A percentile compares a stretch with the other conserved stretches of the same genome.
Evolutionary conservation across 2,329 filamentous ascomycete species (phyloP).

Genomic region (Apiospora malaysiana): DNA sequence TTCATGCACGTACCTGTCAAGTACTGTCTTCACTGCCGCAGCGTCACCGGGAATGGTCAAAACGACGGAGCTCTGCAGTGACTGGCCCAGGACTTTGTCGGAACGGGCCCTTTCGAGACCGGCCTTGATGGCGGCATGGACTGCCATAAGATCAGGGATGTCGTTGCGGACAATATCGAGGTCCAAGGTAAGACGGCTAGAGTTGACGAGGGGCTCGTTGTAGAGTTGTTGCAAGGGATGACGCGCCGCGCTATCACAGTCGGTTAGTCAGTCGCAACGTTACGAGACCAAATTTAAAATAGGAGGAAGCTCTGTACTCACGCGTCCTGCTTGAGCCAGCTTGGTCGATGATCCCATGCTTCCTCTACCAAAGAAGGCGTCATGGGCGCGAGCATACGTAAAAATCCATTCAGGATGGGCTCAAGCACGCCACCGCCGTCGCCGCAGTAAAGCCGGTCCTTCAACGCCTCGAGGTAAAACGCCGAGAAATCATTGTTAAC

Average conservation of each 20-base stretch:
- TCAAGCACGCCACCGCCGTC: conserved; percentile 68
- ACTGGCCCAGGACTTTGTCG: conserved; percentile 77
- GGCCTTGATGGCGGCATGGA: conserved; percentile 73
- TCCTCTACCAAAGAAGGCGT: conserved; percentile 87
- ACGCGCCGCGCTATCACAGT: conserved; percentile 31
- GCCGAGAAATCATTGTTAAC: conserved; percentile 83
- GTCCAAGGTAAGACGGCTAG: conserved; percentile 45
- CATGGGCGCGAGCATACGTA: conserved; percentile 81
- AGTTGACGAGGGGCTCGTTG: conserved; percentile 48
- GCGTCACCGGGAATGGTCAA: conserved; percentile 51
- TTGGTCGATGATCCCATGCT: conserved; percentile 79
- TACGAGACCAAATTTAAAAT: background rate
- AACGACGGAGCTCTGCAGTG: conserved; percentile 76
- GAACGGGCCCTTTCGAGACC: conserved; percentile 75
- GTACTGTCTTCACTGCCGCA: conserved; percentile 36
- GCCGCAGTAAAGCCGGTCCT: conserved; percentile 90
- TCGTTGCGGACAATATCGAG: conserved; percentile 48
- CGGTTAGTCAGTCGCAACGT: background rate
- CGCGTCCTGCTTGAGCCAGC: conserved; percentile 60
- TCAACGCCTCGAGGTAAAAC: conserved; percentile 92
- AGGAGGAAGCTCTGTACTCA: conserved; percentile 36
- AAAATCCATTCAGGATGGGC: conserved; percentile 72
- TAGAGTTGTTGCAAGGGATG: conserved; percentile 58
- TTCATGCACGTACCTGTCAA: conserved; percentile 54
- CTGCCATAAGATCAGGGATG: conserved; percentile 55